A percentile compares a stretch with the other conserved stretches of the same genome.
Conservation (phyloP, 2,329 filamentous ascomycete species). For the Lithohypha guttulata region DNA sequence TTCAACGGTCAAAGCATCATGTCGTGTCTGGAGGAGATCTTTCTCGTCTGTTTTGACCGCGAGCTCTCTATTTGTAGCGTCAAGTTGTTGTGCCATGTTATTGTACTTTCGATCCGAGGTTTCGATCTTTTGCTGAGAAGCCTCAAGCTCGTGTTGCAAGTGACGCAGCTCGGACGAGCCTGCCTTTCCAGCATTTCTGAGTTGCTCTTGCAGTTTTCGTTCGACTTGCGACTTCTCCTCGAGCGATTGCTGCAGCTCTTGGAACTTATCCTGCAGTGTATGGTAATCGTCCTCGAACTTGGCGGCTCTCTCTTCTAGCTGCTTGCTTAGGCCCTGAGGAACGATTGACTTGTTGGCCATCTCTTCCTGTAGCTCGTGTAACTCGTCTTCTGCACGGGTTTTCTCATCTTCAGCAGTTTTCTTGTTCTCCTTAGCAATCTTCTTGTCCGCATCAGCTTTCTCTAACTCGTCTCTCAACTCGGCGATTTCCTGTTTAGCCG, state of each 20-base stretch:
- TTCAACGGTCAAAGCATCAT: constrained; percentile 57
- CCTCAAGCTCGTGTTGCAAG: constrained; percentile 35
- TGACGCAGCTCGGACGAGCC: constrained; percentile 28
- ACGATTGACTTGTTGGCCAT: constrained; percentile 69
- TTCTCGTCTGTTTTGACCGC: constrained; percentile 52
- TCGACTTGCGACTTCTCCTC: constrained; percentile 34
- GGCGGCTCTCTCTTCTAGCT: constrained; percentile 60
- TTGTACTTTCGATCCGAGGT: constrained; percentile 36
- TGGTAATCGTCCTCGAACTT: constrained; percentile 58
- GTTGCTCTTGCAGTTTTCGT: constrained; percentile 31
- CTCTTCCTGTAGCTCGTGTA: constrained; percentile 59
- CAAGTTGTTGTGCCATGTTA: constrained; percentile 36
- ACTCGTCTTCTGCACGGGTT: constrained; percentile 42
- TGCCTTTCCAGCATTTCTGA: constrained; percentile 32
- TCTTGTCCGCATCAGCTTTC: constrained; percentile 27
- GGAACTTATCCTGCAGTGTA: constrained; percentile 37
- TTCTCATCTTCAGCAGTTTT: constrained; percentile 43
- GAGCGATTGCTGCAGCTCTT: constrained; percentile 33
- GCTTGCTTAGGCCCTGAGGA: constrained; percentile 62
- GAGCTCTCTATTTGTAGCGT: constrained; percentile 48
- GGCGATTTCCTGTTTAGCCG: constrained; percentile 34
- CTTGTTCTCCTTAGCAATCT: constrained; percentile 35
- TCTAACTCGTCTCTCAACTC: constrained; percentile 33
- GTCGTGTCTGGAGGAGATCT: constrained; percentile 55
- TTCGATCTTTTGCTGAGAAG: constrained; percentile 33